Conservation (phyloP, 371 early-diverging fungal species). For the Mucor velutinosus region DNA sequence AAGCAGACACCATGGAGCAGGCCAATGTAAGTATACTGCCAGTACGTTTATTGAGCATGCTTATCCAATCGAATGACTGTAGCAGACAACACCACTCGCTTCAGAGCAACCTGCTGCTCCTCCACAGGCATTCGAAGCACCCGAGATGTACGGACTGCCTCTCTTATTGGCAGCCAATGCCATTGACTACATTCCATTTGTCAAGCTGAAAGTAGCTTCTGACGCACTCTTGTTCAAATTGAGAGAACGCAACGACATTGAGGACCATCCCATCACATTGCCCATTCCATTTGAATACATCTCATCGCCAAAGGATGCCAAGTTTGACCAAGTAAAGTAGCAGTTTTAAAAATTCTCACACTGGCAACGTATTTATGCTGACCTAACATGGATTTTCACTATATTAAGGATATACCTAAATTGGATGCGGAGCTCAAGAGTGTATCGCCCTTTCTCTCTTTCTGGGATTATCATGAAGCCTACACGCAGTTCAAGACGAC, state of each 20-base stretch:
- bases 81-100: background rate
- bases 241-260: constrained; percentile 21
- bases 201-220: constrained; percentile 32
- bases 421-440: constrained; percentile 18
- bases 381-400: background rate
- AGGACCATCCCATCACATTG: constrained; percentile 31
- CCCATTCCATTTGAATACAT: constrained; percentile 28
- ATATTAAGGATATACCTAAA: background rate
- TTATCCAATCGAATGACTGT: background rate
- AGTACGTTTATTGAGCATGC: background rate
- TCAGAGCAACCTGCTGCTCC: background rate
- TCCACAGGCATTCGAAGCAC: constrained; percentile 11
- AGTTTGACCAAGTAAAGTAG: background rate
- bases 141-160: constrained; percentile 36
- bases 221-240: constrained; percentile 26
- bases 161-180: constrained; percentile 28
- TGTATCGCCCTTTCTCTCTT: constrained; percentile 33
- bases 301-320: constrained; percentile 1
- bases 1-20: background rate
- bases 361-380: background rate
- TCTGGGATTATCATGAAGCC: constrained; percentile 41
- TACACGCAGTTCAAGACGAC: constrained; percentile 29
- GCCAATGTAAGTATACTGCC: background rate
- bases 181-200: constrained; percentile 27
- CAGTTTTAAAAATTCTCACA: background rate